A percentile compares a stretch with the other conserved stretches of the same genome.
Conservation (phyloP, 129 eudicot species). For the Centella asiatica region DNA sequence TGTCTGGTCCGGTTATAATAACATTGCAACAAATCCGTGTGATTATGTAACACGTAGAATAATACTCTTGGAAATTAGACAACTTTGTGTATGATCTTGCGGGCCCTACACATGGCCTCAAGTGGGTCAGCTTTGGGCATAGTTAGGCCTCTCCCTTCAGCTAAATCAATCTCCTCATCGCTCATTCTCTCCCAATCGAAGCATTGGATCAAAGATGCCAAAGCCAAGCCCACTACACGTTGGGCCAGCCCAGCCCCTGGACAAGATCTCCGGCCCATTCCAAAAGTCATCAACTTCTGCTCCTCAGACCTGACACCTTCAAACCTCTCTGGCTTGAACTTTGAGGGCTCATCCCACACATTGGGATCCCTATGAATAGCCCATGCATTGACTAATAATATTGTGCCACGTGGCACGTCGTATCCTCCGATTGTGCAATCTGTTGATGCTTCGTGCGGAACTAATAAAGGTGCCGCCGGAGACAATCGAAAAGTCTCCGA, state of each 20-base stretch:
- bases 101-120: conserved; percentile 25
- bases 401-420: conserved; percentile 22
- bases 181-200: conserved; percentile 34
- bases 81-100: conserved; percentile 10
- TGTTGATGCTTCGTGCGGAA: conserved; percentile 28
- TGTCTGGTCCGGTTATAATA: too few species aligned
- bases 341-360: conserved; percentile 25
- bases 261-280: conserved; percentile 37
- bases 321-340: conserved; percentile 44
- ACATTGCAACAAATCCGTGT: too few species aligned
- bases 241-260: conserved; percentile 29
- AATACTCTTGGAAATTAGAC: not conserved
- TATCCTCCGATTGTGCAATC: conserved; percentile 28
- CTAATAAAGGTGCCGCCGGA: conserved; percentile 24
- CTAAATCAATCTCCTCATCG: conserved; percentile 18
- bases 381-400: conserved; percentile 29
- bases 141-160: conserved; percentile 28
- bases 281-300: conserved; percentile 32
- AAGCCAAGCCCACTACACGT: conserved; percentile 14
- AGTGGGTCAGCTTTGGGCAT: conserved; percentile 37
- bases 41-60: too few species aligned
- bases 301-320: conserved; percentile 11
- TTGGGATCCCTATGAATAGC: conserved; percentile 29
- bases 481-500: conserved; percentile 23
- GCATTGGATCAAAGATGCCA: conserved; percentile 35